These are phyloP conservation scores for Malassezia sympodialis DNA, from an alignment of 1,284 basidiomycete species.

Conservation along the genomic window DNA sequence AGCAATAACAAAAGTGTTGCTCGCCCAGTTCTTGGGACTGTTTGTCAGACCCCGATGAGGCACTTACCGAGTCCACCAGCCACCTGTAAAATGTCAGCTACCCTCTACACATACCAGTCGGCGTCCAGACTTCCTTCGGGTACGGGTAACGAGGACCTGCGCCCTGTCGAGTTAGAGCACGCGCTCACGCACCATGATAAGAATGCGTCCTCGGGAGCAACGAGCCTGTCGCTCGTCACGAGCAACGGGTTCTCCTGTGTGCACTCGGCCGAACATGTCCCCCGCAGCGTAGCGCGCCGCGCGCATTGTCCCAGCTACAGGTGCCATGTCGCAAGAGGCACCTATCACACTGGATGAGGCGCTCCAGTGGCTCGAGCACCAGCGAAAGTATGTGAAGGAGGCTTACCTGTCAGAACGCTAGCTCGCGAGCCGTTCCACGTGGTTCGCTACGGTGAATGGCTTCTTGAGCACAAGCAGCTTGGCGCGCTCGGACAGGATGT, in stretches of 20 bases:
- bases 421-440: conserved; percentile 61
- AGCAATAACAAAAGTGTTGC: conserved; percentile 52
- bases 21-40: conserved; percentile 53
- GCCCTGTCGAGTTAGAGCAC: conserved; percentile 26
- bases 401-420: background rate
- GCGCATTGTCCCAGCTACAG: background rate
- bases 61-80: conserved; percentile 53
- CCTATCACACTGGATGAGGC: conserved; percentile 12
- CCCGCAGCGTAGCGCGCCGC: background rate
- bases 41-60: background rate
- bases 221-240: background rate
- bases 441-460: conserved; percentile 57
- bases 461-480: conserved; percentile 52
- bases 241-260: background rate
- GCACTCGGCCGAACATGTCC: conserved; percentile 2
- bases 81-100: conserved; percentile 42
- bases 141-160: conserved; percentile 53
- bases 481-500: conserved; percentile 52
- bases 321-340: conserved; percentile 4
- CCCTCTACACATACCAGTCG: conserved; percentile 36
- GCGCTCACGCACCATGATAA: conserved; percentile 9
- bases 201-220: background rate
- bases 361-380: conserved; percentile 10
- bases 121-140: conserved; percentile 56
- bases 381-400: conserved; percentile 3